Base-by-base conservation (phyloP, 192 early-diverging fungal genomes). In the Hyaloraphidium curvatum region DNA sequence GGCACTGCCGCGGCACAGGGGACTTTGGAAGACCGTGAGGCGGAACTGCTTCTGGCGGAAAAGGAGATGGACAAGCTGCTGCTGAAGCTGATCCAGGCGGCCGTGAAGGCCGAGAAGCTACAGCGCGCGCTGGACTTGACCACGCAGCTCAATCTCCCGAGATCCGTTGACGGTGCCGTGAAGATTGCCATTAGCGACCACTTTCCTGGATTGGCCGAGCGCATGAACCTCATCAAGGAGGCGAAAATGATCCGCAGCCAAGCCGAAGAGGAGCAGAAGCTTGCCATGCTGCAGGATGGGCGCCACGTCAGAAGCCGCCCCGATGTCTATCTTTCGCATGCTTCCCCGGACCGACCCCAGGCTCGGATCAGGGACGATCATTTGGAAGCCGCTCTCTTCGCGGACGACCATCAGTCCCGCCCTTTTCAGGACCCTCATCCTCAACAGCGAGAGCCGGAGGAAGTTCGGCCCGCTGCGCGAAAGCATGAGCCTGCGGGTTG, bases 91-190 rank as follows among this genome's bases (percentile, higher is more conserved):
- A 79, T 93, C 54, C 72, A 83, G 67, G 77, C 87, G 33, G 57
- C 91, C 21, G 91, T 89, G 60, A 86, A 82, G 62, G 62, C 65
- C 1, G 86, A 87, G 28, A 79, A 80, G 29, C 50, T 71, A 0
- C 75, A 89, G 57, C 75, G 87, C 5, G 87, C 83, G 0, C 56
- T 92, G 30, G 93, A 93, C 62, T 58, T 97, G 48, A 66, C 75
- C 11, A 63, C 60, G 9, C 69, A 76, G 61, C 66, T 93, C 16
- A 65, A 66, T 33, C 62, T 66, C 19, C 50, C 79, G n/a, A 57
- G 59, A 31, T 81, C 87, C 0, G 66, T 97, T 55, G 85, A 91
- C 39, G 78, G 74, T 0, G 89, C 86, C 1, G 70, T 94, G 41
- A 82, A 86, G 60, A 78, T 95, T 60, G 90, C 91, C 0, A 62